These are phyloP conservation scores for Coemansia sp. DNA, from an alignment of 192 early-diverging fungal genomes.

Conservation along the genomic window DNA sequence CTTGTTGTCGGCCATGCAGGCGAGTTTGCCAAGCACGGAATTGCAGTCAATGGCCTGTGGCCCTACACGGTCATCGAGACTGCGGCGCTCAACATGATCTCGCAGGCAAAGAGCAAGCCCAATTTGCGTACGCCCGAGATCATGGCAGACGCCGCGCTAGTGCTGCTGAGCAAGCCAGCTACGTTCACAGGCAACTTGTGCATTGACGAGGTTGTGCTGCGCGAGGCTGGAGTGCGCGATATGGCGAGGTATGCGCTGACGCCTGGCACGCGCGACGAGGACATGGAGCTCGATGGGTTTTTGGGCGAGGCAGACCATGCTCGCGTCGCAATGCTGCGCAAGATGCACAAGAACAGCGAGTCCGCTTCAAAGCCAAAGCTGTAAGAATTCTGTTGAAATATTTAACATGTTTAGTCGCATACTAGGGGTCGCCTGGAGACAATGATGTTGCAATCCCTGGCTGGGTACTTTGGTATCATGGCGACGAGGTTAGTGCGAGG, in stretches of 20 bases:
- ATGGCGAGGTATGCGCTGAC: constrained; percentile 67
- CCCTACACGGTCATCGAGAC: constrained; percentile 75
- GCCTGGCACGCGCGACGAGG: constrained; percentile 52
- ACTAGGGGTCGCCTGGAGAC: constrained; percentile 14
- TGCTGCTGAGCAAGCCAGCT: constrained; percentile 60
- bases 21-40: constrained; percentile 64
- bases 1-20: constrained; percentile 68
- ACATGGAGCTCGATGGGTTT: constrained; percentile 66
- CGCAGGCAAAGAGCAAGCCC: constrained; percentile 1
- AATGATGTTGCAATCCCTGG: constrained; percentile 30
- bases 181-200: constrained; percentile 67
- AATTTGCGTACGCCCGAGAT: constrained; percentile 57
- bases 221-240: constrained; percentile 65
- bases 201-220: constrained; percentile 77
- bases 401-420: neutral
- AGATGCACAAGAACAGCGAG: neutral
- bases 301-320: constrained; percentile 36
- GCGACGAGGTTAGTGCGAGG: constrained; percentile 31
- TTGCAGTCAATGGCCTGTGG: constrained; percentile 77
- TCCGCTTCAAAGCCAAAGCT: neutral
- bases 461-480: constrained; percentile 32
- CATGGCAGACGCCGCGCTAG: constrained; percentile 75
- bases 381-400: neutral
- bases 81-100: constrained; percentile 56
- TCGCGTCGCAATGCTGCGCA: neutral